Conservation (phyloP, 768 basidiomycete species). For the Dictyophora rubrovolvata region DNA sequence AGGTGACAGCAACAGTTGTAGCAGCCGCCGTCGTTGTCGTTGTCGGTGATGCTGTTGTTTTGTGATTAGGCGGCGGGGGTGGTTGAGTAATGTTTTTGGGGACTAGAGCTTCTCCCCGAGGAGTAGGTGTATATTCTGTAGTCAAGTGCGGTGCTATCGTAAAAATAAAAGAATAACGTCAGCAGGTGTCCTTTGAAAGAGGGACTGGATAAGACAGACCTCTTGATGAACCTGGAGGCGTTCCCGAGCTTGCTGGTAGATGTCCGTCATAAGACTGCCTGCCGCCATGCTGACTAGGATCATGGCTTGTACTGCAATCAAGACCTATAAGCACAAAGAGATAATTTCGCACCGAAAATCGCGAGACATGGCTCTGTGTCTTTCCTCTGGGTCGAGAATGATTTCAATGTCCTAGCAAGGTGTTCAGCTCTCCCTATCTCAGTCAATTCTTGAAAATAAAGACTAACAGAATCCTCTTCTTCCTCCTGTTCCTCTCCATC, state of each 20-base stretch:
- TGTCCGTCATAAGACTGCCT: conserved; percentile 12
- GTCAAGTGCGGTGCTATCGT: conserved; percentile 45
- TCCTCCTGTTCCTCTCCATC: background rate
- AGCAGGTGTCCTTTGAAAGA: background rate
- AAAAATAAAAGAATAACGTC: conserved; percentile 18
- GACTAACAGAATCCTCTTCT: background rate
- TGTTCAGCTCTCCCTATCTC: background rate
- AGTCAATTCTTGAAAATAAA: background rate
- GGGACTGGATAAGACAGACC: conserved; percentile 15
- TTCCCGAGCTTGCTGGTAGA: conserved; percentile 16
- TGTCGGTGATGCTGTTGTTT: conserved; percentile 9
- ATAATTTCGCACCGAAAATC: conserved; percentile 53
- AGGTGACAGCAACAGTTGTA: conserved; percentile 3
- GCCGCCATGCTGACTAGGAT: conserved; percentile 24
- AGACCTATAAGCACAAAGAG: background rate
- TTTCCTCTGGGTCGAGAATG: conserved; percentile 60
- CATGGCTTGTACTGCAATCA: background rate
- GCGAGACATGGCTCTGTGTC: conserved; percentile 29
- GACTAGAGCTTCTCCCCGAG: conserved; percentile 51
- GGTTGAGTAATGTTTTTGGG: conserved; percentile 22
- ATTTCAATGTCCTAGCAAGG: conserved; percentile 70
- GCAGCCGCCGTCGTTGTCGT: background rate
- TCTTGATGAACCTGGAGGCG: conserved; percentile 20
- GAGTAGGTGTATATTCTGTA: conserved; percentile 61
- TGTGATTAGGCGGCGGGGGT: conserved; percentile 17